Evolutionary conservation across 805 yeast species (phyloP), one percentile per base, ranked within the genome.

Genomic region (Kazachstania africana): DNA sequence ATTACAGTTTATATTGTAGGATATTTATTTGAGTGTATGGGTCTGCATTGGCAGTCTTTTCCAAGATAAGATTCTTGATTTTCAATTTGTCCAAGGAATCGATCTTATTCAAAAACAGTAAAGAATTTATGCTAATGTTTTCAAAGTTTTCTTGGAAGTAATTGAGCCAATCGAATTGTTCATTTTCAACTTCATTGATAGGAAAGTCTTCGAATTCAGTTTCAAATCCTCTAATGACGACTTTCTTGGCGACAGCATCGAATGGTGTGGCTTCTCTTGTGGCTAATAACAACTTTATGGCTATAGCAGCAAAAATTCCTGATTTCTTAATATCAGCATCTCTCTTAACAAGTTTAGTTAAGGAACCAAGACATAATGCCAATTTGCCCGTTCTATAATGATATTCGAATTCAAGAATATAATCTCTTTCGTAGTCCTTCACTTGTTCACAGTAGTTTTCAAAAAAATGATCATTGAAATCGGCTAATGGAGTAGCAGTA

Each of bases 381-480:
- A 52, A 35, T 31, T 55, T 55, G 4, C 55, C 53, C 9, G 34
- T 35, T 32, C 50, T 39, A 25, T 44, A 46, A 22, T 53, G 44
- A 28, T 36, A 47, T 22, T 46, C 48, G 28, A 54, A 55, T 12
- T 50, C 54, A 9, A 56, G 31, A 5, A 47, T 29, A 24, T 39
- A 43, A 31, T 54, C 50, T 26, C 43, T 46, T 12, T 39, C 44
- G 10, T 60, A 57, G 26, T 68, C 66, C 32, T 61, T 53, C 37
- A 66, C 56, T 59, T 71, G 74, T 50, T 34, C 63, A 46, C 35
- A 49, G 39, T 51, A 50, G 39, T 47, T 49, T 41, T 42, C 51
- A 41, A 47, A 66, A 20, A 66, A 72, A 28, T 60, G 66, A 3
- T 56, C 55, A 14, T 60, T 47, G 36, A 77, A 63, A 10, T 57